Evolutionary conservation across 441 rosid species (phyloP), one percentile per base, ranked within the genome.

Genomic region (Macaranga tanarius): DNA sequence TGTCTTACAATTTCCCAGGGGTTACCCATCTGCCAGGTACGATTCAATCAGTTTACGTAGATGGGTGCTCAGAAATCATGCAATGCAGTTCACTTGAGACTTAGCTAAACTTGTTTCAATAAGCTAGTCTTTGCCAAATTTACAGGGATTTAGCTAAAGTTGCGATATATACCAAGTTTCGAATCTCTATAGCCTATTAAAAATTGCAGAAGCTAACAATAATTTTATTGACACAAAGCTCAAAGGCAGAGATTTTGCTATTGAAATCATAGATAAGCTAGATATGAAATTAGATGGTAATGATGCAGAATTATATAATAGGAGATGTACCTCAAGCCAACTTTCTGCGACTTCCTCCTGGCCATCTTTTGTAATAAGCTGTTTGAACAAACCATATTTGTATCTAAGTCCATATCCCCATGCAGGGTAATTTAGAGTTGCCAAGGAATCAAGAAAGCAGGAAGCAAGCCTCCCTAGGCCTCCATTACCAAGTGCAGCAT

Each of bases 401-500:
- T 95, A 95, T 76, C 99, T 87, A 73, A 95, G 87, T 67, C 99
- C 99, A 83, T 95, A 95, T 31, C 99, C 99, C 99, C 98, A 91
- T 59, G 99, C 98, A 19, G 98, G 99, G 76, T 91, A 95, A 79
- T 91, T 88, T 62, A 95, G 81, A 40, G 99, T 95, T 44, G 99
- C 99, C 86, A 92, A 17, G n/a, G 99, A 95, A 76, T 95, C 99
- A 86, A 95, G 71, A 83, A 95, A 95, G 77, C 99, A 95, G 20
- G 99, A 95, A 20, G 99, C 99, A 80, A 95, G 99, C 74, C 99
- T 89, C 72, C 99, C 99, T 28, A 92, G 96, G 69, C 99, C 99
- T 62, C 99, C 99, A 74, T 95, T 95, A 50, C 99, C 99, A 75
- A 95, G 97, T 62, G 99, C 99, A 77, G 98, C 97, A 88, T 95